Evolutionary conservation across 495 filamentous ascomycete species (phyloP).

Genomic region (Gamarada debralockiae): DNA sequence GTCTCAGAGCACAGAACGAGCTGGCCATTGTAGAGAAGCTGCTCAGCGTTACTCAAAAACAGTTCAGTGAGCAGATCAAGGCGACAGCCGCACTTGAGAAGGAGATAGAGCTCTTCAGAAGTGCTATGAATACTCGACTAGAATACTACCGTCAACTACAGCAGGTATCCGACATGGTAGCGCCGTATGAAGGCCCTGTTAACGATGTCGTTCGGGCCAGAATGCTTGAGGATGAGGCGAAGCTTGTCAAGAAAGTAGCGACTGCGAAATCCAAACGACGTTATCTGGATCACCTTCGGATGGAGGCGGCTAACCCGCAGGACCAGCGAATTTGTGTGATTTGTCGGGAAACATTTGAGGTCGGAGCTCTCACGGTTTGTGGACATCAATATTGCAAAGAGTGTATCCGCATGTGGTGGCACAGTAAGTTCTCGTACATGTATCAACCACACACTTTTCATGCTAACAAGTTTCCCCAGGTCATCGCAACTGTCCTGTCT

Average conservation of each 20-base stretch:
- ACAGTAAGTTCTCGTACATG: constrained; percentile 10
- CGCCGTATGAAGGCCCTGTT: constrained; percentile 51
- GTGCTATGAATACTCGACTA: constrained; percentile 74
- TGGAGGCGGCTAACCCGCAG: constrained; percentile 46
- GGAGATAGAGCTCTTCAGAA: constrained; percentile 72
- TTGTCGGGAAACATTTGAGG: constrained; percentile 67
- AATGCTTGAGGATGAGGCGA: constrained; percentile 42
- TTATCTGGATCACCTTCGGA: constrained; percentile 57
- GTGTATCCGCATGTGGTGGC: constrained; percentile 76
- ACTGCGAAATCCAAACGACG: constrained; percentile 62
- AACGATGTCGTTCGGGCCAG: constrained; percentile 11
- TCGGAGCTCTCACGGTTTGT: constrained; percentile 82
- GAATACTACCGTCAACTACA: constrained; percentile 91
- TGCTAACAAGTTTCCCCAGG: constrained; percentile 19
- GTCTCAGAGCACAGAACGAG: constrained; percentile 58
- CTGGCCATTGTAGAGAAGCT: constrained; percentile 46
- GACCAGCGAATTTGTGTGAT: constrained; percentile 72
- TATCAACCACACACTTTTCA: background rate
- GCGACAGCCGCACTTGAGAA: constrained; percentile 54
- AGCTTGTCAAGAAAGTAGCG: constrained; percentile 49
- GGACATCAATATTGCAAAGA: constrained; percentile 88
- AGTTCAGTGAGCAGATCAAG: constrained; percentile 64
- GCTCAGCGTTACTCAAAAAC: constrained; percentile 55
- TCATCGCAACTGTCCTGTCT: constrained; percentile 68
- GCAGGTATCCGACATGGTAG: constrained; percentile 79